Evolutionary conservation across 192 early-diverging fungal species (phyloP).

Genomic region (Hyaloraphidium curvatum): DNA sequence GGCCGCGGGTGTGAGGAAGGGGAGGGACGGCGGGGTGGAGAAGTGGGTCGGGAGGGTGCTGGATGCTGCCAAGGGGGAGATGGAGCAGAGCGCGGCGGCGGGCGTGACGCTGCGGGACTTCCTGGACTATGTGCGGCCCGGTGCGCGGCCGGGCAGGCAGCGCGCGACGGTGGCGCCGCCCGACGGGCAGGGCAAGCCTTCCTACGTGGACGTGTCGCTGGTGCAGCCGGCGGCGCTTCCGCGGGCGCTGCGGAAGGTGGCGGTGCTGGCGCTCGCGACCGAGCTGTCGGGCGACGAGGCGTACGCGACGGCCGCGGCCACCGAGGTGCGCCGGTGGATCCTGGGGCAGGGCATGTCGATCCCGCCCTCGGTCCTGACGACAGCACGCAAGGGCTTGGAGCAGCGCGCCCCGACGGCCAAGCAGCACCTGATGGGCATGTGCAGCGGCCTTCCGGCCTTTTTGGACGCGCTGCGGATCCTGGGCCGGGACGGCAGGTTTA

Average conservation of each 20-base stretch:
- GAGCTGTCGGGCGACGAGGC: too few species aligned
- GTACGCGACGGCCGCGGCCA: conserved; percentile 16
- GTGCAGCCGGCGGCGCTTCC: conserved; percentile 25
- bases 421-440: conserved; percentile 21
- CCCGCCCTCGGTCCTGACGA: too few species aligned
- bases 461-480: conserved; percentile 31
- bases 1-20: conserved; percentile 15
- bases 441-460: conserved; percentile 25
- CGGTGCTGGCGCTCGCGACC: too few species aligned
- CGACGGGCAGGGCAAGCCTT: conserved; percentile 30
- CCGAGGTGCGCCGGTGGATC: conserved; percentile 25
- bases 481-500: conserved; percentile 23
- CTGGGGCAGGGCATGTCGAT: conserved; percentile 43
- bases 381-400: too few species aligned
- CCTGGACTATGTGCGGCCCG: conserved; percentile 29
- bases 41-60: conserved; percentile 10
- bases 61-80: conserved; percentile 19
- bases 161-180: conserved; percentile 28
- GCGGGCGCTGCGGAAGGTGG: too few species aligned
- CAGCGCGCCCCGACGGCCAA: conserved; percentile 25
- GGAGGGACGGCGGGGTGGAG: conserved; percentile 19
- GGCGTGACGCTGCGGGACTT: too few species aligned
- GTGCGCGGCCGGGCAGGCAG: conserved; percentile 28
- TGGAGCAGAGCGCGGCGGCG: too few species aligned
- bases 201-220: conserved; percentile 19